Base-by-base conservation (phyloP, 768 basidiomycete species). In the Coprinopsis sp. region DNA sequence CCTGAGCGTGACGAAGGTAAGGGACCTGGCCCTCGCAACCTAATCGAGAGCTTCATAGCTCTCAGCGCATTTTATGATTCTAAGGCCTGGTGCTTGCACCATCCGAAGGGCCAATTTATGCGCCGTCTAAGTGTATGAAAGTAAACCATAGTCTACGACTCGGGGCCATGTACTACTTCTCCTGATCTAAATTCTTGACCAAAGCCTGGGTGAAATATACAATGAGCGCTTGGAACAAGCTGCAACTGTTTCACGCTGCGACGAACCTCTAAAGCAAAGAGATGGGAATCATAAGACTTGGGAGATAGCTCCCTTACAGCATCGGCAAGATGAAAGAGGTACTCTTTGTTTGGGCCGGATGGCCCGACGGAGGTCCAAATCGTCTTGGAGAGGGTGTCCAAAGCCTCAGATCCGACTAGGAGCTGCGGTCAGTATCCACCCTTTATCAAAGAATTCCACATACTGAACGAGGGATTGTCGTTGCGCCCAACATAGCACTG, bases 271-370 rank as follows among this genome's bases (percentile, higher is more conserved):
- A 93, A 73, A 2, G 84, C 79, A 47, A 73, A 82, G 11, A 93
- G 62, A 68, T 93, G 84, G 0, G 82, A 81, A 53, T 93, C 91
- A 46, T 77, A 66, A 1, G 87, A 87, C 25, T 79, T 71, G 0
- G 87, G 85, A 0, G 85, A 82, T 2, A 97, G 77, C 11, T 77
- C 63, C n/a, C 82, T 73, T 0, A 97, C 77, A 0, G 88, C 78
- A 14, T 78, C 72, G 0, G 81, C 83, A 1, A 97, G 80, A 10
- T 78, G 71, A 59, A 84, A 95, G 2, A 96, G 69, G 58, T 97
- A 97, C 28, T 96, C 92, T 72, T 92, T 94, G 70, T 98, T 98
- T 2, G 70, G 77, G 1, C 94, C 94, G 0, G 93, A 96, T 0
- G 93, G 92, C 1, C 94, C 94, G 0, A 80, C 74, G 0, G 87